A percentile compares a stretch with the other conserved stretches of the same genome.
These are phyloP conservation scores for Tolypocladium paradoxum DNA, from an alignment of 2,329 filamentous ascomycete species.

Conservation along the genomic window DNA sequence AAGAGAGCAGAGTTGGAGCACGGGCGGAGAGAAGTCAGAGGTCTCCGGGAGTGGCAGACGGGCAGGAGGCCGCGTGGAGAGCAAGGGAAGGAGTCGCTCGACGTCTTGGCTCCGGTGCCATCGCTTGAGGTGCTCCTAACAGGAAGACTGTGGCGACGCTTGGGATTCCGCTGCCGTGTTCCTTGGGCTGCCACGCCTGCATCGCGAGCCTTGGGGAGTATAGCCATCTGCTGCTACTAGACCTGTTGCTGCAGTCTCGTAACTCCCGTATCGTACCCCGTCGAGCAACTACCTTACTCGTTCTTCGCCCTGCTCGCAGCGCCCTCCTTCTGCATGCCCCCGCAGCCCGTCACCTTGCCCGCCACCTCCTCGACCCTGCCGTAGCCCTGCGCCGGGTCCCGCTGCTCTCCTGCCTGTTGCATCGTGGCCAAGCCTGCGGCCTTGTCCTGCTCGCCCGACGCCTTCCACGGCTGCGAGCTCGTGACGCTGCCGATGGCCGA, in stretches of 20 bases:
- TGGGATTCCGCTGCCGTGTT: too few relatives aligned
- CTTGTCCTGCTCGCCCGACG: conserved; percentile 54
- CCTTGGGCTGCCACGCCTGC: too few relatives aligned
- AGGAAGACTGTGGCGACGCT: background rate
- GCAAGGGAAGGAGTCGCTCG: background rate
- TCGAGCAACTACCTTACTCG: background rate
- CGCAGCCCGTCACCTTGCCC: conserved; percentile 53
- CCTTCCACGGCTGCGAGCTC: conserved; percentile 51
- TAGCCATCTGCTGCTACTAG: background rate
- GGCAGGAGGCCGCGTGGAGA: background rate
- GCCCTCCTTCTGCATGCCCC: conserved; percentile 59
- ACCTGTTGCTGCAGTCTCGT: background rate
- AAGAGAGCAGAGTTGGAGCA: background rate
- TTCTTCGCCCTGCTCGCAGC: conserved; percentile 33
- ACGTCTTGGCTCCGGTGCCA: background rate
- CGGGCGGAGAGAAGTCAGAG: background rate
- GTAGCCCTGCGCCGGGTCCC: conserved; percentile 45
- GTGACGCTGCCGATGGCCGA: conserved; percentile 49
- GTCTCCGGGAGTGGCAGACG: background rate
- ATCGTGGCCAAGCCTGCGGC: conserved; percentile 49
- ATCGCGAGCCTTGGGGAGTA: too few relatives aligned
- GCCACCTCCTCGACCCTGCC: conserved; percentile 55
- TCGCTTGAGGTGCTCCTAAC: background rate
- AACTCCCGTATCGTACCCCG: background rate
- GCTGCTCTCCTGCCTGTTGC: conserved; percentile 46